Base-by-base conservation (phyloP, 1,139 yeast species). In the Yamadazyma mexicana region DNA sequence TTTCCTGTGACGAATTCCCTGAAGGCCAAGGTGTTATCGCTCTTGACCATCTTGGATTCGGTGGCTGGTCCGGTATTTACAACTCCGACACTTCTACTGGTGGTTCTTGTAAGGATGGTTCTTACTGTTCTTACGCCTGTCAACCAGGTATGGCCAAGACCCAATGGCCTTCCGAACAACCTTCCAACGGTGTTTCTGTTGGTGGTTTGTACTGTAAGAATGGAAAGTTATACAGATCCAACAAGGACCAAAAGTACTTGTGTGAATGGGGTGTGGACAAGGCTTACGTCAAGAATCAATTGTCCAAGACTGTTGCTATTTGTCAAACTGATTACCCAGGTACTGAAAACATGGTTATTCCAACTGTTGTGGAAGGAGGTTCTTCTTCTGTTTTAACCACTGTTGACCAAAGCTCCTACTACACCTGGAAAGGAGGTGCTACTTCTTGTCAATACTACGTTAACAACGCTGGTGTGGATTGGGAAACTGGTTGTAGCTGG, bases 251-350 rank as follows among this genome's bases (percentile, higher is more conserved):
- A 22, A 72, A 81, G 44, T 72, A 78, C 72, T 73, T 85, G 61
- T 85, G 94, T 77, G 83, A 76, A 62, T 84, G 91, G 89, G 94
- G 91, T 61, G 63, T 62, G 44, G 70, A 81, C 45, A 59, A 77
- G 43, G 88, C 89, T 44, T 58, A 63, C 45, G 87, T 82, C 52
- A 79, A 69, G 43, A 76, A 80, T 42, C 62, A 82, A 53, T 59
- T 84, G 47, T 58, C 59, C 48, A 57, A 80, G 48, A 72, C 74
- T 35, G 86, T 84, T 54, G 87, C 92, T 40, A 75, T 85, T 50
- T 85, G 94, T 68, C 81, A 91, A 78, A 85, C 94, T 47, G 94
- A 85, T 64, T 85, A 85, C 70, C 92, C 94, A 59, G 92, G 92
- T 71, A 80, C 92, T 44, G 94, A 85, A 72, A 84, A 83, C 69